phyloP scores from a whole-genome alignment of 495 filamentous ascomycete genomes.

The Echria macrotheca region DNA sequence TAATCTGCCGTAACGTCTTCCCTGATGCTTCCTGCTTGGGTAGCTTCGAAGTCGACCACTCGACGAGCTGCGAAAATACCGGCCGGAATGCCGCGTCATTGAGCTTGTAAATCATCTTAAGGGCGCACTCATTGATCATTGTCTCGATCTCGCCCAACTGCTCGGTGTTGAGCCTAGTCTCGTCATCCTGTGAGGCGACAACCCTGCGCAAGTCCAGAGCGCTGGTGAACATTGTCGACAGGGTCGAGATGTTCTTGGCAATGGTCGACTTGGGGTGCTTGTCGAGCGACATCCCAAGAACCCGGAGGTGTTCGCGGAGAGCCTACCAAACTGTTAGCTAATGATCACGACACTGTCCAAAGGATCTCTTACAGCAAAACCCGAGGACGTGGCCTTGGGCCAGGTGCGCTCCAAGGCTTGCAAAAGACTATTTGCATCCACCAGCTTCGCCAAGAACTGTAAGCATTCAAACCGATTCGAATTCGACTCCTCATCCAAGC shows the following conservation, averaged over 20 bases:
- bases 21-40: slow-evolving; percentile 56
- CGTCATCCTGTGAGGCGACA: slow-evolving; percentile 24
- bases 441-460: slow-evolving; percentile 62
- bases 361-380: slow-evolving; percentile 48
- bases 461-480: slow-evolving; percentile 65
- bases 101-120: slow-evolving; percentile 92
- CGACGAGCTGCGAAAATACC: slow-evolving; percentile 73
- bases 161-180: slow-evolving; percentile 10
- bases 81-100: slow-evolving; percentile 97
- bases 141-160: slow-evolving; percentile 52
- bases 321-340: slow-evolving; percentile 40
- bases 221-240: slow-evolving; percentile 66
- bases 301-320: slow-evolving; percentile 57
- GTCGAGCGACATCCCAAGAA: slow-evolving; percentile 63
- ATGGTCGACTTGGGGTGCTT: slow-evolving; percentile 70
- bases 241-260: slow-evolving; percentile 57
- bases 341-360: slow-evolving; percentile 2
- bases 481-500: slow-evolving; percentile 49
- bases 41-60: slow-evolving; percentile 61
- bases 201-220: slow-evolving; percentile 67
- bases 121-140: slow-evolving; percentile 56
- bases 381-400: slow-evolving; percentile 51
- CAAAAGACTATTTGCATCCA: slow-evolving; percentile 63
- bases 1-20: slow-evolving; percentile 51
- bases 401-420: slow-evolving; percentile 66